Evolutionary conservation across 1,284 basidiomycete species (phyloP), one percentile per base, ranked within the genome.

Genomic region (Stygiomarasmius scandens): DNA sequence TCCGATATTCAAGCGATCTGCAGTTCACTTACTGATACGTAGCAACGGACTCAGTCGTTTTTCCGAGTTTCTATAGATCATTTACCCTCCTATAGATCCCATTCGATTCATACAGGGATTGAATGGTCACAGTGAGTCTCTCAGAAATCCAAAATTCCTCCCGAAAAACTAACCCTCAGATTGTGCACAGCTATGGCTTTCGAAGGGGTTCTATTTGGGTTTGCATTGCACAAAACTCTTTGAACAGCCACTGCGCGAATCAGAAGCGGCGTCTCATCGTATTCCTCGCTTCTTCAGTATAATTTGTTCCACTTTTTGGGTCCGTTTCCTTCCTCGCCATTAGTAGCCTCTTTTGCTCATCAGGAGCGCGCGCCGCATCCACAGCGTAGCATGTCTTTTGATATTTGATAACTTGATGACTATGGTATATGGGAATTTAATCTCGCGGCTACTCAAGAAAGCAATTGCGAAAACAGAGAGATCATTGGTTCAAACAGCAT

Each of bases 81-180:
- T 32, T 64, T 78, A 2, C 72, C 73, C 1, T 65, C 77, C 2
- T 74, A 75, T 1, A 78, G 77, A 4, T 81, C 77, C 56, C 78
- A 78, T 20, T 58, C 67, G 0, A 69, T 79, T 14, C 76, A 79
- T 61, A 68, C 73, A n/a, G 74, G 75, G 1, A 75, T 75, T 16
- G 73, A 77, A 61, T 80, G 77, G 77, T 71, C 73, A 9, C 73
- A 76, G 55, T 81, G 79, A 78, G 67, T 71, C 48, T 68, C 70
- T n/a, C 48, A 19, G 5, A 6, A 32, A 8, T 34, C 12, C 23
- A 6, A 25, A 36, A 1, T 16, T 22, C 2, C 23, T 3, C 5
- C 12, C 12, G 5, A 32, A 12, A 32, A 6, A 12, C 5, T 32
- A 32, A 32, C 14, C 34, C 32, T n/a, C 25, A 29, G n/a, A 24